Conservation (phyloP, 305 asterid genomes). For the Fraxinus platypoda region DNA sequence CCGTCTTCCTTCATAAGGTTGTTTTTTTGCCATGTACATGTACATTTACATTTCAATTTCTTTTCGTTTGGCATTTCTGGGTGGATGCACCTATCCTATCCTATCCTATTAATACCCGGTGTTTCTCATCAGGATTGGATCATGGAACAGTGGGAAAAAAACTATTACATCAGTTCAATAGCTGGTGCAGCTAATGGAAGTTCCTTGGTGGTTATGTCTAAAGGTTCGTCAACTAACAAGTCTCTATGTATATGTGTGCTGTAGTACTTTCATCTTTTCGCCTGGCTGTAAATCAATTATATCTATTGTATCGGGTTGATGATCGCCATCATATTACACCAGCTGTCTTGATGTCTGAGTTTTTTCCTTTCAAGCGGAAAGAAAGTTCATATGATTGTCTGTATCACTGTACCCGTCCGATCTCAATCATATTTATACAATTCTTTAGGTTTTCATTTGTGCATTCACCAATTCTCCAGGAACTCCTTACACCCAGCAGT, state of each 20-base stretch:
- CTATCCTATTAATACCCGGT: neutral
- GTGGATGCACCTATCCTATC: constrained; percentile 2
- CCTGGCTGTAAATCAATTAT: neutral
- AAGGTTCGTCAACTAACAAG: constrained; percentile 51
- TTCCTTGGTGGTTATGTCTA: constrained; percentile 95
- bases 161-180: constrained; percentile 90
- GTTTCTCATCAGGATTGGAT: constrained; percentile 82
- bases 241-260: neutral
- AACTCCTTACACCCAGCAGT: constrained; percentile 77
- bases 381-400: neutral
- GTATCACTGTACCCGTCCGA: neutral
- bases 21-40: constrained; percentile 3
- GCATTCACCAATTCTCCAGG: constrained; percentile 37
- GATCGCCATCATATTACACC: neutral
- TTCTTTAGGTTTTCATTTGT: neutral
- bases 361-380: neutral
- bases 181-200: constrained; percentile 98
- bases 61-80: neutral
- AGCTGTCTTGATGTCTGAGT: neutral
- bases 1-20: constrained; percentile 94
- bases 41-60: neutral
- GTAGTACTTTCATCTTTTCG: neutral
- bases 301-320: neutral
- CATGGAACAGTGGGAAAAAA: constrained; percentile 99
- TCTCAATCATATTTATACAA: neutral